Base-by-base conservation (phyloP, 108 stramenopile genomes). In the Cyclotella baltica region DNA sequence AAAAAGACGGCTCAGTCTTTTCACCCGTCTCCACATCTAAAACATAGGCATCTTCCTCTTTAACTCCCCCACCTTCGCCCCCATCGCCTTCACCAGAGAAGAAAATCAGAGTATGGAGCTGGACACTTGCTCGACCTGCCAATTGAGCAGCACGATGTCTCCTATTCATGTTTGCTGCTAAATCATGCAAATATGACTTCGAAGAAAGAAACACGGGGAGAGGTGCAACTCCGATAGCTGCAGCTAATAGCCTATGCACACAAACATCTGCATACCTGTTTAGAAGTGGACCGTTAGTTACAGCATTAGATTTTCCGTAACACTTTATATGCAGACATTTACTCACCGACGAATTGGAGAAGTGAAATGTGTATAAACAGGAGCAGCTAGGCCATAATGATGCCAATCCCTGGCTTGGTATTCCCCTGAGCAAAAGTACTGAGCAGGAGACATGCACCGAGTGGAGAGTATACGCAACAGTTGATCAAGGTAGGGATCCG, bases 311-410 rank as follows among this genome's bases (percentile, higher is more conserved):
- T n/a, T n/a, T n/a, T n/a, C n/a, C n/a, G n/a, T n/a, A n/a, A n/a
- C n/a, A n/a, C 99, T 95, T 83, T 99, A 98, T 22, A 99, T 98
- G 57, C 98, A 94, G 8, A 99, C 92, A 86, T 99, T 98, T 0
- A 98, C 97, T 79, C 99, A 99, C 31, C 98, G 94, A 29, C 99
- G 98, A 72, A 99, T 99, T 25, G 99, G 99, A 10, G 95, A 96
- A 9, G 99, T 99, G 80, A 99, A 99, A 75, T 99, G 99, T 0
- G 98, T 99, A 82, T 99, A 99, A 13, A 99, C 94, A 3, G 98
- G 97, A n/a, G 98, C 96, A 8, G 98, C 99, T 1, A 99, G 91
- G 56, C 99, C 99, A 72, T 99, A 99, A 86, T 99, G 99, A 67
- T 91, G 90, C 92, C 93, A 95, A 48, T 95, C 94, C 50, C 77